A percentile compares a stretch with the other conserved stretches of the same genome.
Conservation (phyloP, 345 rosid species). For the Eucalyptus coolabah region DNA sequence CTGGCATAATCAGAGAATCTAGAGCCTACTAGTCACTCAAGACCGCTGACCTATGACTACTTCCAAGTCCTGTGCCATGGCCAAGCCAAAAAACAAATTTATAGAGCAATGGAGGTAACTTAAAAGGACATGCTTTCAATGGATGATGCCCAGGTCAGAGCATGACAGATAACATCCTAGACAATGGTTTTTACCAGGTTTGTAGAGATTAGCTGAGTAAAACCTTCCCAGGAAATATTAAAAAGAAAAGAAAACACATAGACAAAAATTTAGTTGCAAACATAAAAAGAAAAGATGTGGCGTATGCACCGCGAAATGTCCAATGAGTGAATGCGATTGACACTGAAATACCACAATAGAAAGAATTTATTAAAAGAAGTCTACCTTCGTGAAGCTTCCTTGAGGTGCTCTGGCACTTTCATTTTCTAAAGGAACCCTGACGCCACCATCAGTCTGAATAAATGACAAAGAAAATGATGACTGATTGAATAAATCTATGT, state of each 20-base stretch:
- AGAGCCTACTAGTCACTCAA: background rate
- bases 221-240: background rate
- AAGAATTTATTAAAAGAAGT: background rate
- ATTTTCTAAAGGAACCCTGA: constrained; percentile 35
- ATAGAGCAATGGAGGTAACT: background rate
- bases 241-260: background rate
- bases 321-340: background rate
- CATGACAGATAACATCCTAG: background rate
- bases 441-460: constrained; percentile 41
- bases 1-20: background rate
- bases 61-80: background rate
- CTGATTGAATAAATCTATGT: background rate
- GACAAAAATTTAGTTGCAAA: background rate
- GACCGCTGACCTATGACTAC: background rate
- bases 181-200: background rate
- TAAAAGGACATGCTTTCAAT: background rate
- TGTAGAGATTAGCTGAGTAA: background rate
- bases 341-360: background rate
- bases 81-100: background rate
- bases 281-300: background rate
- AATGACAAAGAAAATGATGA: background rate
- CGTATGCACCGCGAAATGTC: background rate
- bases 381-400: constrained; percentile 60
- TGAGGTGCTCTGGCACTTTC: constrained; percentile 32
- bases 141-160: background rate